These are phyloP conservation scores for Cyclotella kingstonii DNA, from an alignment of 108 stramenopile genomes.

Conservation along the genomic window DNA sequence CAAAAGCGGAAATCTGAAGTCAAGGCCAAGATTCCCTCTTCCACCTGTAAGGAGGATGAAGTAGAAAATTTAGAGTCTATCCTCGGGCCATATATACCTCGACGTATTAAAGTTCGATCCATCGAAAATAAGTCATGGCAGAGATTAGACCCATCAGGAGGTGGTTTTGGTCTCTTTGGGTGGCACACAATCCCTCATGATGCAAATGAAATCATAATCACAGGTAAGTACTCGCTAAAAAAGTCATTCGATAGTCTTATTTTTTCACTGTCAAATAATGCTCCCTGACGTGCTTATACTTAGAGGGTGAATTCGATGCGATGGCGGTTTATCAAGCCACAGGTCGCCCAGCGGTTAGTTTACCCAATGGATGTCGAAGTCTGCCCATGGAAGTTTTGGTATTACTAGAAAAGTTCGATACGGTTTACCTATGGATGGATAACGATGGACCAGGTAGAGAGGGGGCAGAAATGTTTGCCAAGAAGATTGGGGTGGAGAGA, in stretches of 20 bases:
- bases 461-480: conserved; percentile 87
- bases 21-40: background rate
- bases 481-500: conserved; percentile 82
- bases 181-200: conserved; percentile 84
- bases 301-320: conserved; percentile 99
- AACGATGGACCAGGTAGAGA: conserved; percentile 86
- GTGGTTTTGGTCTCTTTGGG: conserved; percentile 95
- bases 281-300: too few species aligned
- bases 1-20: conserved; percentile 9
- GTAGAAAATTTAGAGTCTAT: conserved; percentile 9
- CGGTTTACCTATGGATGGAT: conserved; percentile 97
- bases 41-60: conserved; percentile 6
- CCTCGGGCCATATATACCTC: conserved; percentile 54
- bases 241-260: too few species aligned
- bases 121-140: conserved; percentile 79
- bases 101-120: conserved; percentile 84
- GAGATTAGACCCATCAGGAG: conserved; percentile 81
- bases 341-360: conserved; percentile 65
- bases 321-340: conserved; percentile 98
- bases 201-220: conserved; percentile 81
- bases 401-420: conserved; percentile 88
- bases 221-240: too few species aligned
- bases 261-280: too few species aligned
- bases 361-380: conserved; percentile 93
- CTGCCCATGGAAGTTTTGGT: conserved; percentile 89